phyloP scores from a whole-genome alignment of 108 stramenopile species.

The Pseudonitzschia multistriata region DNA sequence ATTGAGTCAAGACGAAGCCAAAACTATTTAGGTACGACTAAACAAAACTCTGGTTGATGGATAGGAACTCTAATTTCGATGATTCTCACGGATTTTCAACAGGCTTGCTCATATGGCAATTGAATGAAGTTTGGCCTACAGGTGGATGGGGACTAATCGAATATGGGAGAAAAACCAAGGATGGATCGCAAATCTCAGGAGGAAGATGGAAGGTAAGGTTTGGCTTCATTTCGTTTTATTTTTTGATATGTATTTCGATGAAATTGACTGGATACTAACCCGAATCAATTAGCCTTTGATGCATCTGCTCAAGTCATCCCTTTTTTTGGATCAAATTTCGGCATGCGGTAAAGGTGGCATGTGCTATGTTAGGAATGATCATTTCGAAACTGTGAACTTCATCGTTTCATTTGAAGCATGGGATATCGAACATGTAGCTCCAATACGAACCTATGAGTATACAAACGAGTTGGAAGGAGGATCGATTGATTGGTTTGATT shows the following conservation, averaged over 20 bases:
- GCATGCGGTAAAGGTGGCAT: slow-evolving; percentile 37
- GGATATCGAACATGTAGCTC: slow-evolving; percentile 2
- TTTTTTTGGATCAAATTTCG: slow-evolving; percentile 45
- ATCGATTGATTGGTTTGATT: slow-evolving; percentile 6
- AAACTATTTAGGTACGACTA: slow-evolving; percentile 39
- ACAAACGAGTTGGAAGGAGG: slow-evolving; percentile 1
- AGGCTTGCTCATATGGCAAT: slow-evolving; percentile 49
- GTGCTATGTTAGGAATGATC: slow-evolving; percentile 38
- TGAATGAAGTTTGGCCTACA: slow-evolving; percentile 69
- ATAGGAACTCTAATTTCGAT: background rate
- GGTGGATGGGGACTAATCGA: slow-evolving; percentile 63
- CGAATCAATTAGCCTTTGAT: slow-evolving; percentile 26
- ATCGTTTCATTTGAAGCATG: slow-evolving; percentile 25
- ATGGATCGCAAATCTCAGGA: slow-evolving; percentile 35
- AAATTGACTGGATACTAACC: background rate
- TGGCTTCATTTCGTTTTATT: background rate
- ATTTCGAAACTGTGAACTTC: background rate
- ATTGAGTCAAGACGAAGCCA: slow-evolving; percentile 38
- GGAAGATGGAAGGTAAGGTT: slow-evolving; percentile 49
- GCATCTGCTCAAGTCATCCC: slow-evolving; percentile 26
- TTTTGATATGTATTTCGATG: background rate
- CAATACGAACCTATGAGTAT: background rate
- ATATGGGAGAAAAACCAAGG: slow-evolving; percentile 24
- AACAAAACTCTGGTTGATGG: background rate
- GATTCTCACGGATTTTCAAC: background rate